Evolutionary conservation across 805 yeast genomes (phyloP).

Genomic region (Tetrapisispora pingtungensis): DNA sequence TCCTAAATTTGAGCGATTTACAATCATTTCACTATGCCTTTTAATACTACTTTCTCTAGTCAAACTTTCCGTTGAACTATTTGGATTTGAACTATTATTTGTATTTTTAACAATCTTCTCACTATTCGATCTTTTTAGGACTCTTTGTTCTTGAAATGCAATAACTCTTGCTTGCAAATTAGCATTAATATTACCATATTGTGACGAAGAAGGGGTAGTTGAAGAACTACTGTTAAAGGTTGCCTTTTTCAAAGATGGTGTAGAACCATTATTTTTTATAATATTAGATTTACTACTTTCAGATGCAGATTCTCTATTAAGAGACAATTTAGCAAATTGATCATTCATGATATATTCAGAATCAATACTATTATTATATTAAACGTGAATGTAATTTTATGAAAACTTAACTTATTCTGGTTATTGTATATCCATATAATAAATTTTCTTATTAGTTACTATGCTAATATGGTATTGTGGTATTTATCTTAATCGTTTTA

Average conservation of each 20-base stretch:
- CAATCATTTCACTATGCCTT: neutral
- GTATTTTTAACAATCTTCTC: neutral
- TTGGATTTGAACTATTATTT: neutral
- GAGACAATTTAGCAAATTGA: neutral
- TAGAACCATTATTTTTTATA: neutral
- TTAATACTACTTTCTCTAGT: neutral
- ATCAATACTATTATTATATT: neutral
- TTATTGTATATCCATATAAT: neutral
- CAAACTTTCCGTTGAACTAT: neutral
- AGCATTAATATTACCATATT: conserved; percentile 41
- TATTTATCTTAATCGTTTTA: no score
- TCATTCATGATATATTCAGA: neutral
- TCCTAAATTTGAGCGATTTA: neutral
- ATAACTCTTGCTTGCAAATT: conserved; percentile 78
- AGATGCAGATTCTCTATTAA: neutral
- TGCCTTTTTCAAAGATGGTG: neutral
- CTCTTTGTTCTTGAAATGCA: conserved; percentile 81
- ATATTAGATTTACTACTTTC: neutral
- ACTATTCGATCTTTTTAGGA: conserved; percentile 33
- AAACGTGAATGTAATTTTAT: neutral
- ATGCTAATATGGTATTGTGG: no score
- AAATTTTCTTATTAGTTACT: neutral
- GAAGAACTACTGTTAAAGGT: conserved; percentile 7
- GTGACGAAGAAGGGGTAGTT: conserved; percentile 21
- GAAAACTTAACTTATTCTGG: neutral